Percentiles rank a stretch among this genome's conserved stretches.
phyloP scores from a whole-genome alignment of 1,139 yeast genomes.

The Geotrichum cucujoidarum region DNA sequence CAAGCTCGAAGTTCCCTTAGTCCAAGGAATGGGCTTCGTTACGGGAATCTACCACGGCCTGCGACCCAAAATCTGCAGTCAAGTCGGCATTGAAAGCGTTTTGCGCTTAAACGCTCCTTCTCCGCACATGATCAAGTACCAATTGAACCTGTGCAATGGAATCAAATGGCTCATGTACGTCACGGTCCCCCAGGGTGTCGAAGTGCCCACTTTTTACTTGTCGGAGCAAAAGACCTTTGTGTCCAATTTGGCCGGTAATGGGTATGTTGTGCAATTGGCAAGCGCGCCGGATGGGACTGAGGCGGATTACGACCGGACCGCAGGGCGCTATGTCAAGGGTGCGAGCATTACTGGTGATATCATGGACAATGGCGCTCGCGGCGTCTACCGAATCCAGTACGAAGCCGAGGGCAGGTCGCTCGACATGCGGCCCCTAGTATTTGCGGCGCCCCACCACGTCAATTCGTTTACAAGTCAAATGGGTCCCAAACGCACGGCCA shows the following conservation, averaged over 20 bases:
- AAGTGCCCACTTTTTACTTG: slow-evolving; percentile 40
- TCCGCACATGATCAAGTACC: slow-evolving; percentile 39
- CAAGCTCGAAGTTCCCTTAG: slow-evolving; percentile 45
- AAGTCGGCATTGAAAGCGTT: slow-evolving; percentile 41
- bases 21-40: slow-evolving; percentile 73
- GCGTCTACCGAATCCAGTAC: slow-evolving; percentile 50
- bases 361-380: slow-evolving; percentile 37
- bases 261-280: slow-evolving; percentile 40
- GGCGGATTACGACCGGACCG: slow-evolving; percentile 48
- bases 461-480: slow-evolving; percentile 42
- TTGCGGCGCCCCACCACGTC: slow-evolving; percentile 71
- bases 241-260: slow-evolving; percentile 32
- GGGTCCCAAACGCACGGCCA: slow-evolving; percentile 40
- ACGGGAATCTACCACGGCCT: slow-evolving; percentile 64
- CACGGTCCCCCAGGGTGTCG: slow-evolving; percentile 41
- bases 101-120: slow-evolving; percentile 2
- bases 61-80: slow-evolving; percentile 50
- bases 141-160: slow-evolving; percentile 42
- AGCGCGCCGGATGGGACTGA: slow-evolving; percentile 43
- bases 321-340: slow-evolving; percentile 52
- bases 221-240: slow-evolving; percentile 51
- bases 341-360: slow-evolving; percentile 42
- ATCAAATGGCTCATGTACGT: slow-evolving; percentile 58
- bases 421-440: slow-evolving; percentile 51
- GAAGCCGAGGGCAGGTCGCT: slow-evolving; percentile 50